Conservation (phyloP, 2,329 filamentous ascomycete species). For the Ceratocystis diversiconidia region DNA sequence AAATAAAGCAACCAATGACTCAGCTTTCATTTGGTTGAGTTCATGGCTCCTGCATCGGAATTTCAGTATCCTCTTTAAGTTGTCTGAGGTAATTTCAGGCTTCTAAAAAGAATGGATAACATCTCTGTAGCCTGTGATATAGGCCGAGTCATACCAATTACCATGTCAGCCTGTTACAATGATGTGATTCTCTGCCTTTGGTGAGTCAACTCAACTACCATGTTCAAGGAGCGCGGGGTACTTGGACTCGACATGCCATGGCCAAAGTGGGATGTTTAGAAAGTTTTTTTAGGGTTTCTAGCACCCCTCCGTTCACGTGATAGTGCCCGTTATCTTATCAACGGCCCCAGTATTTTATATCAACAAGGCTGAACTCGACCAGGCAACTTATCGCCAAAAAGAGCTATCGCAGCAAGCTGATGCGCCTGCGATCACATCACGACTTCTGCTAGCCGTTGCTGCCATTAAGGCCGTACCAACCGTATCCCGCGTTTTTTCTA, state of each 20-base stretch:
- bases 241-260: too few relatives aligned
- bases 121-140: not conserved
- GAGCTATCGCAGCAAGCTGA: constrained; percentile 3
- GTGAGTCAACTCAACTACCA: not conserved
- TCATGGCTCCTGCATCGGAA: constrained; percentile 16
- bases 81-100: not conserved
- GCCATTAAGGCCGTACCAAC: not conserved
- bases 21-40: constrained; percentile 11
- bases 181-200: not conserved
- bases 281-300: not conserved
- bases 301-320: not conserved
- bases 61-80: not conserved
- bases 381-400: not conserved
- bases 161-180: too few relatives aligned
- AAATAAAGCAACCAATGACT: constrained; percentile 15
- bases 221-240: not conserved
- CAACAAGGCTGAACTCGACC: not conserved
- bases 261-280: not conserved
- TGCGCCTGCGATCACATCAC: constrained; percentile 12
- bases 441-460: not conserved
- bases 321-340: not conserved
- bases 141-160: not conserved
- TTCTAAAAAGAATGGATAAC: not conserved
- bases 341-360: not conserved
- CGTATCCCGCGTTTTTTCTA: not conserved